Conservation (phyloP, 2,329 filamentous ascomycete genomes). For the Fusarium sacchari region DNA sequence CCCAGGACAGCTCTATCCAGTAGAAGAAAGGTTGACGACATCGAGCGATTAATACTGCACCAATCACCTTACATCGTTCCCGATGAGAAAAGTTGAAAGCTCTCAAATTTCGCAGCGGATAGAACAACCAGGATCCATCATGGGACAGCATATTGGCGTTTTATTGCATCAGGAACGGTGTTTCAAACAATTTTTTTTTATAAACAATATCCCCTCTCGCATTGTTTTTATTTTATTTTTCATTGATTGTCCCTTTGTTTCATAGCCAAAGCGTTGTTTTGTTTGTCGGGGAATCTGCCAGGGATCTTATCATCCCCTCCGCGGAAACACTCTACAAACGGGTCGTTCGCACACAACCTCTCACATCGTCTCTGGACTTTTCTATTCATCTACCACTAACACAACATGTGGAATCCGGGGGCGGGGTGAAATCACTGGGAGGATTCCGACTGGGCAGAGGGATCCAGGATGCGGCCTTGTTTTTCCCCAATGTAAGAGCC, state of each 20-base stretch:
- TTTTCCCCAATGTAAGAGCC: too few species aligned
- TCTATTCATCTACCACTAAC: constrained; percentile 52
- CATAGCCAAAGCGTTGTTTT: constrained; percentile 58
- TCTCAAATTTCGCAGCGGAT: constrained; percentile 50
- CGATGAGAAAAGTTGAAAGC: constrained; percentile 48
- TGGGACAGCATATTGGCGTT: constrained; percentile 53
- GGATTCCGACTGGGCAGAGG: too few species aligned
- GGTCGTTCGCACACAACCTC: constrained; percentile 43
- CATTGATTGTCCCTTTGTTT: constrained; percentile 52
- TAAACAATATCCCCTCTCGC: constrained; percentile 53
- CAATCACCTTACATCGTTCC: constrained; percentile 46
- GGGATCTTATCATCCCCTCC: constrained; percentile 49
- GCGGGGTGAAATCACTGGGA: too few species aligned
- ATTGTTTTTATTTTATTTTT: constrained; percentile 42
- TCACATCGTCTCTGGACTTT: constrained; percentile 55
- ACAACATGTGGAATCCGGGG: constrained; percentile 65
- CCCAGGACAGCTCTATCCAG: constrained; percentile 58
- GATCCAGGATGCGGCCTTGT: too few species aligned
- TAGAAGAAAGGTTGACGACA: constrained; percentile 61
- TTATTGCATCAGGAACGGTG: constrained; percentile 56
- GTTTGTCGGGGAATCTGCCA: constrained; percentile 51
- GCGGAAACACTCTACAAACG: constrained; percentile 50
- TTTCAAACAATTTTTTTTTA: constrained; percentile 49
- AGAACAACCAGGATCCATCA: constrained; percentile 49
- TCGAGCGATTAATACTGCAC: constrained; percentile 55